phyloP scores from a whole-genome alignment of 192 early-diverging fungal species.

The Podila minutissima region DNA sequence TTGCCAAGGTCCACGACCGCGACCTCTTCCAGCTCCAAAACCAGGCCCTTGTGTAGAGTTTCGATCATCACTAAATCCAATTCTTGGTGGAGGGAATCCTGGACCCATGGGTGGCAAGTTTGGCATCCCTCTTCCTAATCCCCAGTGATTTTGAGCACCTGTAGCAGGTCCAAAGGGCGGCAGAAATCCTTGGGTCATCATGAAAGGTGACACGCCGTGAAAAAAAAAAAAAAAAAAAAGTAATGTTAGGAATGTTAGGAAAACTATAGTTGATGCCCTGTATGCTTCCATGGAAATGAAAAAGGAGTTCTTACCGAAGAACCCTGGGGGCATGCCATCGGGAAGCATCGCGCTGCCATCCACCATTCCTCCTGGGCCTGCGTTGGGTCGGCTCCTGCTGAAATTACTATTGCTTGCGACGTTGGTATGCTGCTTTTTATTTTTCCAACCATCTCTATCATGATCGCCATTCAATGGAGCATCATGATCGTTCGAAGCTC shows the following conservation, averaged over 20 bases:
- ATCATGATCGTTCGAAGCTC: constrained; percentile 12
- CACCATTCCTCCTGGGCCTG: constrained; percentile 26
- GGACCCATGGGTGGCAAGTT: constrained; percentile 49
- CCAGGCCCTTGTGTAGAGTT: background rate
- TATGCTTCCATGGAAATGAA: background rate
- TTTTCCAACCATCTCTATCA: constrained; percentile 49
- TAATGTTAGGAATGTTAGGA: background rate
- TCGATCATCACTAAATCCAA: constrained; percentile 35
- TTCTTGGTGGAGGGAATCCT: constrained; percentile 38
- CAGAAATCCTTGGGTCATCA: constrained; percentile 35
- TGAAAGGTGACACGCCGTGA: constrained; percentile 28
- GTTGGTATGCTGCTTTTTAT: constrained; percentile 46
- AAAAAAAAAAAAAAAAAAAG: background rate
- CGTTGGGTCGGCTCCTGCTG: constrained; percentile 35
- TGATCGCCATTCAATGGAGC: constrained; percentile 7
- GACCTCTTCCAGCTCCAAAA: constrained; percentile 20
- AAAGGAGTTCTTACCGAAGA: constrained; percentile 15
- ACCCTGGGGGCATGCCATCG: constrained; percentile 40
- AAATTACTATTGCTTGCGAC: constrained; percentile 15
- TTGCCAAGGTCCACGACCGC: constrained; percentile 34
- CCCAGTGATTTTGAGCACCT: constrained; percentile 34
- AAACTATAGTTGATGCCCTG: background rate
- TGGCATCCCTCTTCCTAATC: constrained; percentile 35
- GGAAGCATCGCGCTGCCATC: constrained; percentile 19
- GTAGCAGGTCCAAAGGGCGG: constrained; percentile 33